phyloP scores from a whole-genome alignment of 2,329 filamentous ascomycete genomes.

The Cyclaneusma minus region DNA sequence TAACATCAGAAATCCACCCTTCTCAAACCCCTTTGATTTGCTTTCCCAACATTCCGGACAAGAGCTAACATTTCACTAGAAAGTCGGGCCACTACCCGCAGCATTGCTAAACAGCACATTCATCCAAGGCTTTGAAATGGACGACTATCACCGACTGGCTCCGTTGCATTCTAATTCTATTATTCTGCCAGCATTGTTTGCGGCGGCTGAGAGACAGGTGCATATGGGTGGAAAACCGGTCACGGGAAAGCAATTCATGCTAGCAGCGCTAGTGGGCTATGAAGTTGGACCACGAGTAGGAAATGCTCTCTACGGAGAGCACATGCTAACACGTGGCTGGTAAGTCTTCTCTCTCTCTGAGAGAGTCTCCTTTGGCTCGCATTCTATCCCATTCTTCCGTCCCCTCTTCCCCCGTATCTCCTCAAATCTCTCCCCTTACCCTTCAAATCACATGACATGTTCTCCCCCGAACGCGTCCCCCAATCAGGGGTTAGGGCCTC shows the following conservation, averaged over 20 bases:
- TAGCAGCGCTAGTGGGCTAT: constrained; percentile 22
- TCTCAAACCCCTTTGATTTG: constrained; percentile 9
- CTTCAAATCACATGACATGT: too few relatives aligned
- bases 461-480: too few relatives aligned
- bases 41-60: too few relatives aligned
- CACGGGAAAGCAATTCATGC: constrained; percentile 18
- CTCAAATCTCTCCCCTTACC: too few relatives aligned
- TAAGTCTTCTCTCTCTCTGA: too few relatives aligned
- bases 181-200: constrained; percentile 24
- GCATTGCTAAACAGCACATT: constrained; percentile 26
- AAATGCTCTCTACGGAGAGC: constrained; percentile 20
- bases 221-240: constrained; percentile 3
- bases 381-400: too few relatives aligned
- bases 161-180: constrained; percentile 24
- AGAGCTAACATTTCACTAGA: constrained; percentile 17
- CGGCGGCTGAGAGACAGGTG: constrained; percentile 17
- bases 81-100: constrained; percentile 21
- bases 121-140: constrained; percentile 27
- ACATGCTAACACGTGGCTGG: constrained; percentile 24
- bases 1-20: neutral
- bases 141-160: constrained; percentile 25
- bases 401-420: too few relatives aligned
- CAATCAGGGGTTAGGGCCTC: constrained; percentile 21
- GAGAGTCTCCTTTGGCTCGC: too few relatives aligned
- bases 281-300: constrained; percentile 24